phyloP scores from a whole-genome alignment of 2,329 filamentous ascomycete species.

The Penicillium concentricum region DNA sequence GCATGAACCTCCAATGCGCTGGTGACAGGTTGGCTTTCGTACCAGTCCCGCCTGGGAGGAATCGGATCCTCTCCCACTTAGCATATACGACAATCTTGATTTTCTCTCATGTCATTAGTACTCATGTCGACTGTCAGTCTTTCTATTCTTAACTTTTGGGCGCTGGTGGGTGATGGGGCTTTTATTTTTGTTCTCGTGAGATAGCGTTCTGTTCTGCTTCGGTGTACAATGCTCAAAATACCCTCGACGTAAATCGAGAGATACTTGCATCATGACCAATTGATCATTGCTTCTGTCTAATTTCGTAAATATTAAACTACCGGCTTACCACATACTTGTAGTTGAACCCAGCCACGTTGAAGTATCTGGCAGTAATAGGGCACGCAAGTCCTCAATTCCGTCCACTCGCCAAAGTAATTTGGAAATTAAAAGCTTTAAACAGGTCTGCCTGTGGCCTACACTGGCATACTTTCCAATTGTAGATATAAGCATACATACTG shows the following conservation, averaged over 20 bases:
- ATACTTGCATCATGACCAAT: constrained; percentile 24
- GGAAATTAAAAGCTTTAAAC: background rate
- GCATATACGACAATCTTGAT: constrained; percentile 23
- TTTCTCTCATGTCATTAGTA: constrained; percentile 30
- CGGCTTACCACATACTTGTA: background rate
- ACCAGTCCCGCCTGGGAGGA: background rate
- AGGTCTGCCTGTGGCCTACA: background rate
- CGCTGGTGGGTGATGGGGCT: constrained; percentile 21
- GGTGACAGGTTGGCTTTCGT: background rate
- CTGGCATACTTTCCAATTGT: background rate
- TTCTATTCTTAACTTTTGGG: constrained; percentile 15
- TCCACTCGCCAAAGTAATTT: background rate
- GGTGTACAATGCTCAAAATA: constrained; percentile 40
- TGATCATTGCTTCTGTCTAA: background rate
- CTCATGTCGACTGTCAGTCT: constrained; percentile 20
- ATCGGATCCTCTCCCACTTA: constrained; percentile 5
- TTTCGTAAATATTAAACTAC: background rate
- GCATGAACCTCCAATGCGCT: background rate
- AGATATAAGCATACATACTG: too few species aligned
- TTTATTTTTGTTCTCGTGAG: constrained; percentile 18
- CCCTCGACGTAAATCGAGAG: constrained; percentile 30
- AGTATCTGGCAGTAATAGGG: background rate
- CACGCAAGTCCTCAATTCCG: background rate
- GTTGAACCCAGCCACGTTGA: background rate
- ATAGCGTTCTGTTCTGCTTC: constrained; percentile 22